phyloP scores from a whole-genome alignment of 164 flowering plant genomes.

The Dillenia suffruticosa region DNA sequence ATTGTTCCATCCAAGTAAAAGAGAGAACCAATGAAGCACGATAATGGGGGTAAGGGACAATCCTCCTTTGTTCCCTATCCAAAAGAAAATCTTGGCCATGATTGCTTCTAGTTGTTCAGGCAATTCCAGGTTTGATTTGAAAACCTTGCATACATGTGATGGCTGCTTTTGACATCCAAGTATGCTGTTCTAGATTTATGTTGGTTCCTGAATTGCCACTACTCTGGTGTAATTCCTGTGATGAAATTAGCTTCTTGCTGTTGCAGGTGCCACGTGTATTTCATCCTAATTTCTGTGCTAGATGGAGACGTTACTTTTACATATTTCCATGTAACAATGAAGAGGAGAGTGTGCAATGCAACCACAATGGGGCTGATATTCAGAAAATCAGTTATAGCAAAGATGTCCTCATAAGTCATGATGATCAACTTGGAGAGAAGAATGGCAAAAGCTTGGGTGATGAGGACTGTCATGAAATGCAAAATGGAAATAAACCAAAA shows the following conservation, averaged over 20 bases:
- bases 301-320: slow-evolving; percentile 91
- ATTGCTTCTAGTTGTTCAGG: neutral
- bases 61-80: neutral
- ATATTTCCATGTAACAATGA: slow-evolving; percentile 62
- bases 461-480: slow-evolving; percentile 21
- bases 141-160: too few species aligned
- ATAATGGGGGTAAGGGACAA: too few species aligned
- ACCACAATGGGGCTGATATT: slow-evolving; percentile 10
- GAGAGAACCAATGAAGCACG: too few species aligned
- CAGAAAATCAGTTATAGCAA: slow-evolving; percentile 7
- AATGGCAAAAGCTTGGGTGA: slow-evolving; percentile 5
- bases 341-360: slow-evolving; percentile 17
- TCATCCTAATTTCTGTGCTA: slow-evolving; percentile 96
- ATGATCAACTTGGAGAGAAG: slow-evolving; percentile 20
- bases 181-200: too few species aligned
- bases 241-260: too few species aligned
- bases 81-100: neutral
- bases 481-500: slow-evolving; percentile 45
- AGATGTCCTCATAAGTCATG: slow-evolving; percentile 14
- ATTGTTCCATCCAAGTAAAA: too few species aligned
- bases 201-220: neutral
- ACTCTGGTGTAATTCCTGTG: too few species aligned
- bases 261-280: slow-evolving; percentile 78
- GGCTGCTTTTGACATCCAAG: too few species aligned
- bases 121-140: neutral